A percentile compares a stretch with the other conserved stretches of the same genome.
phyloP scores from a whole-genome alignment of 441 rosid genomes.

The Gossypium trilobum region DNA sequence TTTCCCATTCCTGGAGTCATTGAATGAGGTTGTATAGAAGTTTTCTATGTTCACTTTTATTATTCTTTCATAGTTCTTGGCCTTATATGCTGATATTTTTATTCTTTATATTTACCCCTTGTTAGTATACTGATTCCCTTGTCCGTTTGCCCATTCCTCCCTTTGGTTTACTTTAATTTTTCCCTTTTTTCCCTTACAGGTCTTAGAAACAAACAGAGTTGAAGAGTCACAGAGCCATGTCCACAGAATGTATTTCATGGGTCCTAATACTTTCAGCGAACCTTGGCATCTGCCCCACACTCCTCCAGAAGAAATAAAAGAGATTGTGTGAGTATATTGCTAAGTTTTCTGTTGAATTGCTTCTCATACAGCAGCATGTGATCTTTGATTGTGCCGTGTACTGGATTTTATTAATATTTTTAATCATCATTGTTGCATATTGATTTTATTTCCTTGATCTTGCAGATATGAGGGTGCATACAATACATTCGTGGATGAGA shows the following conservation, averaged over 20 bases:
- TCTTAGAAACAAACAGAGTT: constrained; percentile 93
- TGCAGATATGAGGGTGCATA: constrained; percentile 91
- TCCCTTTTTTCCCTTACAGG: constrained; percentile 39
- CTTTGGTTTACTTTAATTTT: not conserved
- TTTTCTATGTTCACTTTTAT: constrained; percentile 4
- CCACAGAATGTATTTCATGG: constrained; percentile 97
- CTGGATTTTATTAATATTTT: constrained; percentile 13
- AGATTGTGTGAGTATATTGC: constrained; percentile 73
- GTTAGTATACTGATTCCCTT: not conserved
- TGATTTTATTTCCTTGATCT: constrained; percentile 18
- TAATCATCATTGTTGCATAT: constrained; percentile 17
- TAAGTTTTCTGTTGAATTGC: constrained; percentile 6
- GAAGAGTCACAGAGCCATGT: constrained; percentile 94
- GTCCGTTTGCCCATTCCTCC: not conserved
- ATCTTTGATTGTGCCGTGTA: not conserved
- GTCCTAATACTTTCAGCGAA: constrained; percentile 88
- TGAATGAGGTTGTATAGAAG: constrained; percentile 70
- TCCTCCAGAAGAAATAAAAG: constrained; percentile 92
- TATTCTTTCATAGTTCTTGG: not conserved
- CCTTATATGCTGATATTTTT: not conserved
- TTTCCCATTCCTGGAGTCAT: constrained; percentile 93
- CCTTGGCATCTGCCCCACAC: constrained; percentile 97
- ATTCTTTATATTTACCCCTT: not conserved
- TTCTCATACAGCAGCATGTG: constrained; percentile 6
- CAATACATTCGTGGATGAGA: constrained; percentile 91